Conservation (phyloP, 441 rosid species). For the Adansonia grandidieri region DNA sequence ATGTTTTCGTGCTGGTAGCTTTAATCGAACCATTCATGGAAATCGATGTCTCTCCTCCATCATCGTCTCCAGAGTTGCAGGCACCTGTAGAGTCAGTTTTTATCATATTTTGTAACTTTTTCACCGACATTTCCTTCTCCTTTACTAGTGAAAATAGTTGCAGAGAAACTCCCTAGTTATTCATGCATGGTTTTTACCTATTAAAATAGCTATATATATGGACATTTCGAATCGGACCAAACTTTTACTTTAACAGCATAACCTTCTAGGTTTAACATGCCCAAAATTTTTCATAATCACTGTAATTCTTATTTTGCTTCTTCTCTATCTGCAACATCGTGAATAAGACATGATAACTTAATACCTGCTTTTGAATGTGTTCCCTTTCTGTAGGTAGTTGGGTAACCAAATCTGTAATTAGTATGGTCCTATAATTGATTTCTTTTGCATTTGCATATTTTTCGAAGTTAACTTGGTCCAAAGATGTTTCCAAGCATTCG, state of each 20-base stretch:
- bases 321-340: background rate
- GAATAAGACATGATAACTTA: background rate
- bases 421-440: constrained; percentile 54
- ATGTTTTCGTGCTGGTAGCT: constrained; percentile 30
- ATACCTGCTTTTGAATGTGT: constrained; percentile 80
- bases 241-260: too few relatives aligned
- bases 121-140: constrained; percentile 54
- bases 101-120: constrained; percentile 43
- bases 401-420: constrained; percentile 68
- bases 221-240: too few relatives aligned
- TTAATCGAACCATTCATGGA: constrained; percentile 31
- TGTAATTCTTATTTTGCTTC: background rate
- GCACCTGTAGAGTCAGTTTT: constrained; percentile 26
- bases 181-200: background rate
- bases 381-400: constrained; percentile 78
- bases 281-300: background rate
- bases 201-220: background rate
- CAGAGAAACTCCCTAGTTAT: constrained; percentile 21
- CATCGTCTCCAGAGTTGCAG: constrained; percentile 33
- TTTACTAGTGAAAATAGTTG: constrained; percentile 61
- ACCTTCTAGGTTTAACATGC: too few relatives aligned
- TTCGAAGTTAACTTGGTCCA: constrained; percentile 57
- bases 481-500: constrained; percentile 54
- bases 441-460: constrained; percentile 63
- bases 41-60: constrained; percentile 32